Conservation (phyloP, 2,329 filamentous ascomycete genomes). For the Penicillium aurantiogriseum region DNA sequence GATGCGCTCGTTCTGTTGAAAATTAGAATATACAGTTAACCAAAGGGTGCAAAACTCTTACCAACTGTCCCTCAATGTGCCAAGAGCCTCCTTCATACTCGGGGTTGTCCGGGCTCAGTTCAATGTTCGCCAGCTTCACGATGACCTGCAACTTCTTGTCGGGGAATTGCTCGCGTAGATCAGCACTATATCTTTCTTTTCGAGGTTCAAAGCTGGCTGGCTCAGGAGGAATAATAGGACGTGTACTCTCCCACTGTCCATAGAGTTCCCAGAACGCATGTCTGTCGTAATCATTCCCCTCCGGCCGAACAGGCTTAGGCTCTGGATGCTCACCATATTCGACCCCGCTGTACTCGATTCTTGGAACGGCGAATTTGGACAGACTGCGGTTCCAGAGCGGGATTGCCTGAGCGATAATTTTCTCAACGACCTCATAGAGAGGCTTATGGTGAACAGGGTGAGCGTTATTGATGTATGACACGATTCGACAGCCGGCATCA, state of each 20-base stretch:
- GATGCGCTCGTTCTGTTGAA: conserved; percentile 60
- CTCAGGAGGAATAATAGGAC: not conserved
- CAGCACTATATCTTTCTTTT: not conserved
- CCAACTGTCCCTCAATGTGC: conserved; percentile 22
- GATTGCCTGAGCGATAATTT: conserved; percentile 40
- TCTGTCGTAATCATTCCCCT: not conserved
- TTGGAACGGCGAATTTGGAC: not conserved
- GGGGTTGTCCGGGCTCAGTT: conserved; percentile 17
- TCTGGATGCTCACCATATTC: conserved; percentile 10
- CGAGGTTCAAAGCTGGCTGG: not conserved
- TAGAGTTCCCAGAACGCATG: not conserved
- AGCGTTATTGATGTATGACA: conserved; percentile 17
- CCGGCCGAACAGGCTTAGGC: not conserved
- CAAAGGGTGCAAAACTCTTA: not conserved
- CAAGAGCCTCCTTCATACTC: conserved; percentile 16
- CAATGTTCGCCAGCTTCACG: conserved; percentile 21
- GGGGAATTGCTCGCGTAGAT: conserved; percentile 29
- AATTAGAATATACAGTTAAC: conserved; percentile 47
- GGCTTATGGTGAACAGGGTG: conserved; percentile 35
- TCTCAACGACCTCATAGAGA: conserved; percentile 40
- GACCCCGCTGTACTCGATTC: conserved; percentile 14
- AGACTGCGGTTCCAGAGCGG: conserved; percentile 48
- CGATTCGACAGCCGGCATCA: conserved; percentile 1
- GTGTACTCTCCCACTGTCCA: not conserved
- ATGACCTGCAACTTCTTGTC: conserved; percentile 36